phyloP scores from a whole-genome alignment of 169 alveolate species.

The Sarcocystis neurona region DNA sequence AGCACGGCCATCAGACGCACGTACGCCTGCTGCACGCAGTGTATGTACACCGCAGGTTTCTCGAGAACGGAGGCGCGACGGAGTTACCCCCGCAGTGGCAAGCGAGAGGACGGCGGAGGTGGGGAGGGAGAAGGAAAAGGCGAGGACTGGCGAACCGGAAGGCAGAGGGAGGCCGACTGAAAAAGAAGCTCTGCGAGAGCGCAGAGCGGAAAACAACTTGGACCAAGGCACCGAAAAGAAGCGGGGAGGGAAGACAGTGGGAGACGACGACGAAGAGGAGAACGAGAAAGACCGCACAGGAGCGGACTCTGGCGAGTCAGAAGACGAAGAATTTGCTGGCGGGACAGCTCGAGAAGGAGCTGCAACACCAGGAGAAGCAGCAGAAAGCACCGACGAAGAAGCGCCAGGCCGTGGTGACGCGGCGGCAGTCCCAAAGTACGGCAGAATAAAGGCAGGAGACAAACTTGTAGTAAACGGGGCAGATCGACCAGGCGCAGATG shows the following conservation, averaged over 20 bases:
- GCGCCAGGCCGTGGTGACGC: not conserved
- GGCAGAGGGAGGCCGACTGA: conserved; percentile 1
- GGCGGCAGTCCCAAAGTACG: not conserved
- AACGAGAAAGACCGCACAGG: not conserved
- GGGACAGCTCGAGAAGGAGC: not conserved
- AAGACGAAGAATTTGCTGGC: not conserved
- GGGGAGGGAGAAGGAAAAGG: not conserved
- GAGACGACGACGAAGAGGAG: not conserved
- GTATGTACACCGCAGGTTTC: too few relatives aligned
- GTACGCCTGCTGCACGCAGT: too few relatives aligned
- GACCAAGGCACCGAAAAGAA: too few relatives aligned
- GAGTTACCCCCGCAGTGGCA: too few relatives aligned
- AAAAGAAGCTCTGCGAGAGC: too few relatives aligned
- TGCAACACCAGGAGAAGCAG: not conserved
- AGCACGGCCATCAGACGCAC: too few relatives aligned
- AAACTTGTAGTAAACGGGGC: not conserved
- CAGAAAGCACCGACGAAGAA: not conserved
- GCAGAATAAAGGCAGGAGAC: not conserved
- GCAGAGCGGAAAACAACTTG: too few relatives aligned
- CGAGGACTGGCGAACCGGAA: not conserved
- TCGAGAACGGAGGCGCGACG: too few relatives aligned
- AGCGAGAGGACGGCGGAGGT: not conserved
- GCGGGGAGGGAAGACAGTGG: not conserved
- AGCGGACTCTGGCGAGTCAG: not conserved
- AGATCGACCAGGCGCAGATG: not conserved